Percentiles rank a stretch among this genome's conserved stretches.
Evolutionary conservation across 805 yeast genomes (phyloP).

Genomic region (Yueomyces sinensis): DNA sequence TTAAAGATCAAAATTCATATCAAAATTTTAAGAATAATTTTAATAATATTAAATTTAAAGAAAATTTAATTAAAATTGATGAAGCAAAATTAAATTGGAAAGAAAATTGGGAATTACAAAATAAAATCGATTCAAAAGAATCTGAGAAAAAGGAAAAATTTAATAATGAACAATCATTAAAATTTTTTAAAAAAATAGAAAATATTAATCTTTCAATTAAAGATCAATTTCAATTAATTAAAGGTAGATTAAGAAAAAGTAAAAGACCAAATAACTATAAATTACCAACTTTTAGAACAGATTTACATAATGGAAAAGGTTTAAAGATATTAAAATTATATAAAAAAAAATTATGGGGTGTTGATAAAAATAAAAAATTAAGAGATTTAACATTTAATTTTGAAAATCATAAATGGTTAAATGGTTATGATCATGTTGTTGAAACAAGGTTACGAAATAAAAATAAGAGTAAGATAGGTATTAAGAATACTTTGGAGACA

Average conservation of each 20-base stretch:
- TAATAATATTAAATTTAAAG: constrained; percentile 67
- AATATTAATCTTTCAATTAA: constrained; percentile 26
- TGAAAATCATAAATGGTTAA: constrained; percentile 60
- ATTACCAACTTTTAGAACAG: constrained; percentile 44
- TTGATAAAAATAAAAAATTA: constrained; percentile 49
- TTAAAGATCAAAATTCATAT: constrained; percentile 29
- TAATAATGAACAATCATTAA: constrained; percentile 28
- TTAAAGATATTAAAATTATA: constrained; percentile 43
- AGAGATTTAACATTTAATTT: constrained; percentile 54
- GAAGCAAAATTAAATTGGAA: constrained; percentile 47
- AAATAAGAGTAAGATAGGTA: constrained; percentile 7
- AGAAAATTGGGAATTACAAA: constrained; percentile 34
- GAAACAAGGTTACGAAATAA: constrained; percentile 37
- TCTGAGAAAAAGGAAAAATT: constrained; percentile 17
- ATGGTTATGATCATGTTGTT: constrained; percentile 65
- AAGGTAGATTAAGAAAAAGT: constrained; percentile 50
- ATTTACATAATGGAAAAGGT: constrained; percentile 39
- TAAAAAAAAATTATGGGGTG: constrained; percentile 87
- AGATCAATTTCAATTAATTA: constrained; percentile 32
- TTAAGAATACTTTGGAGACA: too few relatives aligned
- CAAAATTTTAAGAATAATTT: constrained; percentile 40
- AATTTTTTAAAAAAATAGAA: constrained; percentile 25
- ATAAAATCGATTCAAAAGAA: constrained; percentile 27
- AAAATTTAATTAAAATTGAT: constrained; percentile 47
- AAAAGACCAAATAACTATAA: constrained; percentile 30